Evolutionary conservation across 164 flowering plant species (phyloP).

Genomic region (Magnolia changhungtana): DNA sequence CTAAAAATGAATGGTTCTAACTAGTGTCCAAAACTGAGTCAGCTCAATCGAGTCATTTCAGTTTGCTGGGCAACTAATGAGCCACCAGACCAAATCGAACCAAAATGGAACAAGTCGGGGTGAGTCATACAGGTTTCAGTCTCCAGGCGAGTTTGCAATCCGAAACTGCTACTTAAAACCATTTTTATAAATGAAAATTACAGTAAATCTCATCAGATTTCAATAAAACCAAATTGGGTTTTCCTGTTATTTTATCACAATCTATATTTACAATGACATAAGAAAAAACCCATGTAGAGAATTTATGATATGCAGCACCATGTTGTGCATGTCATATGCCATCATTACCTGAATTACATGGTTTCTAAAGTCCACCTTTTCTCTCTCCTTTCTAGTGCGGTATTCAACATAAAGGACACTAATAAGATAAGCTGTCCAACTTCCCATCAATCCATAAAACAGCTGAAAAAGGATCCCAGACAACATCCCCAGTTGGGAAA

Average conservation of each 20-base stretch:
- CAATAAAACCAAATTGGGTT: background rate
- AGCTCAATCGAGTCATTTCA: too few species aligned
- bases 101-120: background rate
- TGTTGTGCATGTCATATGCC: background rate
- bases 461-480: constrained; percentile 65
- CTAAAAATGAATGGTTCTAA: too few species aligned
- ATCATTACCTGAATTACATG: constrained; percentile 72
- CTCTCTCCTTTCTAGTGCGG: constrained; percentile 65
- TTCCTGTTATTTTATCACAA: background rate
- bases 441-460: constrained; percentile 65
- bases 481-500: constrained; percentile 70
- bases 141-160: background rate
- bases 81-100: too few species aligned
- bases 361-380: constrained; percentile 66
- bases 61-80: too few species aligned
- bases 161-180: too few species aligned
- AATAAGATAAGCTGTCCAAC: constrained; percentile 80
- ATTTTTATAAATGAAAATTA: too few species aligned
- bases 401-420: constrained; percentile 71
- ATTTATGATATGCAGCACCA: background rate
- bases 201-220: background rate
- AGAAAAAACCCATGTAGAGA: background rate
- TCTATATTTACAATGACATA: background rate
- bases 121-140: background rate
- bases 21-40: too few species aligned